Evolutionary conservation across 2,329 filamentous ascomycete genomes (phyloP).

Genomic region (Ascocoryne sarcoides): DNA sequence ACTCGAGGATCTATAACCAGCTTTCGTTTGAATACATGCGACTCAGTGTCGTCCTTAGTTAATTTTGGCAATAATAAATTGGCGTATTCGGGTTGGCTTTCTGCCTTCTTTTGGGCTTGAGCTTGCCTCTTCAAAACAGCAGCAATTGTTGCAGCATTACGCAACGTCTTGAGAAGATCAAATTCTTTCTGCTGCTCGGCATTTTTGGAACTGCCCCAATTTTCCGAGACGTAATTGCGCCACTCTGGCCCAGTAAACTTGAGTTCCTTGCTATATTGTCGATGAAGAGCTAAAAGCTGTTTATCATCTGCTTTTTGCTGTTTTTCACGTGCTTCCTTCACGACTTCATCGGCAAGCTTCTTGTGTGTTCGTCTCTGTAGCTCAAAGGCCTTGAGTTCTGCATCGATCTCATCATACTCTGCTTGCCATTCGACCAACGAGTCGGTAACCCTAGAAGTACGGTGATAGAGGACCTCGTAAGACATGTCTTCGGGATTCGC

Average conservation of each 20-base stretch:
- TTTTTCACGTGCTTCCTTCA: slow-evolving; percentile 8
- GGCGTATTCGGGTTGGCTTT: slow-evolving; percentile 1
- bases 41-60: slow-evolving; percentile 18
- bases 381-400: slow-evolving; percentile 20
- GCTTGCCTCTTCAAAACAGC: background rate
- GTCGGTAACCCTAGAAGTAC: slow-evolving; percentile 13
- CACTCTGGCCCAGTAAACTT: background rate
- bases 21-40: slow-evolving; percentile 16
- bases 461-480: slow-evolving; percentile 21
- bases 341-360: slow-evolving; percentile 9
- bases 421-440: slow-evolving; percentile 18
- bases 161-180: background rate
- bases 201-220: background rate
- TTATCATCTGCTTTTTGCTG: slow-evolving; percentile 8
- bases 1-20: slow-evolving; percentile 18
- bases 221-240: background rate
- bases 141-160: background rate
- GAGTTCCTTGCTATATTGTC: background rate
- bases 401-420: slow-evolving; percentile 22
- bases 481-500: slow-evolving; percentile 17
- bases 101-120: slow-evolving; percentile 1
- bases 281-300: background rate
- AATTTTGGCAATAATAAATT: slow-evolving; percentile 11
- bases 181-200: background rate
- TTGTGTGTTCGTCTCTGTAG: slow-evolving; percentile 12